Percentiles rank a stretch among this genome's conserved stretches.
Conservation (phyloP, 2,329 filamentous ascomycete genomes). For the Biscogniauxia sp. region DNA sequence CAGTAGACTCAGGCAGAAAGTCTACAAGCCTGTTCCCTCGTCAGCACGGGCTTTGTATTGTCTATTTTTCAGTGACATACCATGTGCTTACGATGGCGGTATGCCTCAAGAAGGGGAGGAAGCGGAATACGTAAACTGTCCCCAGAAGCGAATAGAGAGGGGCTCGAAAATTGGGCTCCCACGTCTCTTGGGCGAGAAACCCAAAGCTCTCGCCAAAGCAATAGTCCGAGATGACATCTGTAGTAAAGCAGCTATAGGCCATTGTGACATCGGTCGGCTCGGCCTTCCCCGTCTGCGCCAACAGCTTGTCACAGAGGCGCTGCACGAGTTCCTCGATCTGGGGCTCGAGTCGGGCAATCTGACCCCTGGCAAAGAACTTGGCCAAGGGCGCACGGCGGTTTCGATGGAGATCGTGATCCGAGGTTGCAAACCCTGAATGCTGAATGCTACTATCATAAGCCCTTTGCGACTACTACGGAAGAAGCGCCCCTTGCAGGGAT, state of each 20-base stretch:
- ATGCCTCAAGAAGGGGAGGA: conserved; percentile 13
- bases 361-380: conserved; percentile 32
- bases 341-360: conserved; percentile 32
- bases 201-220: conserved; percentile 22
- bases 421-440: conserved; percentile 20
- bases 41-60: background rate
- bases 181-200: conserved; percentile 15
- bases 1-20: conserved; percentile 8
- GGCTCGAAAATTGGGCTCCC: conserved; percentile 18
- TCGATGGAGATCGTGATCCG: conserved; percentile 29
- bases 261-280: conserved; percentile 10
- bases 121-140: conserved; percentile 9
- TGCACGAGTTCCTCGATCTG: conserved; percentile 27
- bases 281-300: conserved; percentile 4
- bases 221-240: conserved; percentile 23
- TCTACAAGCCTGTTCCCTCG: conserved; percentile 6
- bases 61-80: conserved; percentile 7
- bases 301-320: conserved; percentile 31
- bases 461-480: background rate
- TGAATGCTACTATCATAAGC: conserved; percentile 5
- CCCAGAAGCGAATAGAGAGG: conserved; percentile 8
- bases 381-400: conserved; percentile 25
- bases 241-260: conserved; percentile 23
- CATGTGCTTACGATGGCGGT: conserved; percentile 1
- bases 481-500: no score